Conservation (phyloP, 495 filamentous ascomycete genomes). For the Aspergillus carlsbadensis region DNA sequence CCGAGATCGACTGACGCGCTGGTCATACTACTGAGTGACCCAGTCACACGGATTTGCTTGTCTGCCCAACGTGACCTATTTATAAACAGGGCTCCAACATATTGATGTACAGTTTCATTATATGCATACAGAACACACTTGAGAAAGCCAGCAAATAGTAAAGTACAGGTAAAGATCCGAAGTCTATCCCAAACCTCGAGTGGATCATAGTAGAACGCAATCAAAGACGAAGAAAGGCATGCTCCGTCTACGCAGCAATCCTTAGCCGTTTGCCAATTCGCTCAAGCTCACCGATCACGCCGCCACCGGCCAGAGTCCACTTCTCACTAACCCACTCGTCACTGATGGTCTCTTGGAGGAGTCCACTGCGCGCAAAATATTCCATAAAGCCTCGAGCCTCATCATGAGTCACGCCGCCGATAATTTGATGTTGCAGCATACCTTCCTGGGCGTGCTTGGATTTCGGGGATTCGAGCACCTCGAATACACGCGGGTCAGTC, state of each 20-base stretch:
- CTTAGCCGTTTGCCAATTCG: slow-evolving; percentile 56
- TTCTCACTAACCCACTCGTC: slow-evolving; percentile 76
- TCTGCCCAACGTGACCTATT: not conserved
- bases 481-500: slow-evolving; percentile 66
- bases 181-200: not conserved
- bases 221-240: slow-evolving; percentile 8
- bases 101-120: slow-evolving; percentile 30
- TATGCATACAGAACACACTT: slow-evolving; percentile 37
- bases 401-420: slow-evolving; percentile 65
- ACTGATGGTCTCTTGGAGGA: slow-evolving; percentile 67
- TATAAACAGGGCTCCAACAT: not conserved
- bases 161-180: slow-evolving; percentile 28
- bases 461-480: slow-evolving; percentile 38
- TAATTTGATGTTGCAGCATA: slow-evolving; percentile 53
- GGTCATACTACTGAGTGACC: slow-evolving; percentile 1
- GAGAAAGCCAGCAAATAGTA: slow-evolving; percentile 29
- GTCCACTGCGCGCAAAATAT: slow-evolving; percentile 87
- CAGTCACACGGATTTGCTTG: not conserved
- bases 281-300: slow-evolving; percentile 84
- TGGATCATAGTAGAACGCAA: not conserved
- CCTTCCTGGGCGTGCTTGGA: slow-evolving; percentile 28
- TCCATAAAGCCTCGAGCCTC: slow-evolving; percentile 85
- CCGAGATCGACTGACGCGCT: not conserved
- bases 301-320: slow-evolving; percentile 78
- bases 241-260: slow-evolving; percentile 24